phyloP scores from a whole-genome alignment of 2,329 filamentous ascomycete species.

The Orbilia ellipsospora region DNA sequence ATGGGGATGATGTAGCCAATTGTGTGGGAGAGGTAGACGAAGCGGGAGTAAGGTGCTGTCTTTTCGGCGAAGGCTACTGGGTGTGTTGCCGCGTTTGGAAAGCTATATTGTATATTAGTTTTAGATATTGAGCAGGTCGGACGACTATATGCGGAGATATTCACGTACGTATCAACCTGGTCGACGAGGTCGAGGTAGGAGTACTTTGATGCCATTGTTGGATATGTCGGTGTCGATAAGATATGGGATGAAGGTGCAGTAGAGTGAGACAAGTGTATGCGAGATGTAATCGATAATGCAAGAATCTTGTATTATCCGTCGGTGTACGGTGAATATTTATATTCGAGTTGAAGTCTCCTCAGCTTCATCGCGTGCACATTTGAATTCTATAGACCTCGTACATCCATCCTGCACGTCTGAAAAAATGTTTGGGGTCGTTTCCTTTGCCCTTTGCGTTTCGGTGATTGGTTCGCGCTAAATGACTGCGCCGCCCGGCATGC shows the following conservation, averaged over 20 bases:
- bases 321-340: constrained; percentile 20
- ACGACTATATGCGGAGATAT: background rate
- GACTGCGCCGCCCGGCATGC: background rate
- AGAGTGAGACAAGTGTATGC: background rate
- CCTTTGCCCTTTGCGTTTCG: too few species aligned
- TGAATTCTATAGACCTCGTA: background rate
- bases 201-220: constrained; percentile 3
- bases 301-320: background rate
- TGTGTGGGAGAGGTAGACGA: constrained; percentile 56
- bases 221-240: background rate
- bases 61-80: constrained; percentile 56
- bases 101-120: constrained; percentile 47
- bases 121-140: background rate
- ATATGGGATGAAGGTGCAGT: background rate
- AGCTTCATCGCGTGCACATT: background rate
- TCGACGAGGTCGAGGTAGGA: constrained; percentile 58
- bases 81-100: constrained; percentile 56
- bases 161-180: constrained; percentile 55
- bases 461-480: constrained; percentile 14
- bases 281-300: background rate
- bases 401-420: too few species aligned
- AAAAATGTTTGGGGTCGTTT: too few species aligned
- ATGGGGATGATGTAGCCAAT: constrained; percentile 58
- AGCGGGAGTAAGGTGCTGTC: constrained; percentile 49
- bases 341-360: background rate